Evolutionary conservation across 345 rosid species (phyloP).

Genomic region (Streptanthus diversifolius): DNA sequence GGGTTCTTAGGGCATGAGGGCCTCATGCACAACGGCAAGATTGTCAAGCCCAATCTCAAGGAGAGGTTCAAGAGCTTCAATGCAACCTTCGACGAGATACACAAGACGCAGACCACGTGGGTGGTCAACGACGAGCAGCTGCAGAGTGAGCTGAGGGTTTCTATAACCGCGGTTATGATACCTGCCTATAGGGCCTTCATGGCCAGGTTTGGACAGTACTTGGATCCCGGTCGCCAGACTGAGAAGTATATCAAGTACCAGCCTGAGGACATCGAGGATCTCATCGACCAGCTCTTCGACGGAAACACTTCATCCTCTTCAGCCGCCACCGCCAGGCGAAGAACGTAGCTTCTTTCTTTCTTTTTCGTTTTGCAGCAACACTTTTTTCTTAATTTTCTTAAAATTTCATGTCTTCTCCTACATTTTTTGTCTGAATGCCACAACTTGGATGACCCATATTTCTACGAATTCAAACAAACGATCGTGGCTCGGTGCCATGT

Average conservation of each 20-base stretch:
- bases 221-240: slow-evolving; percentile 76
- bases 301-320: slow-evolving; percentile 46
- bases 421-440: slow-evolving; percentile 29
- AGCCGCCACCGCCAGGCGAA: slow-evolving; percentile 40
- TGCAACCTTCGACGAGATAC: slow-evolving; percentile 81
- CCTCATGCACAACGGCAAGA: slow-evolving; percentile 62
- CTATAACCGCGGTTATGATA: slow-evolving; percentile 63
- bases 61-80: slow-evolving; percentile 89
- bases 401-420: slow-evolving; percentile 4
- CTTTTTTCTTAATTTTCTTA: neutral
- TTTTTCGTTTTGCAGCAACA: slow-evolving; percentile 20
- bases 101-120: slow-evolving; percentile 84
- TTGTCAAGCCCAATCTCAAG: slow-evolving; percentile 68
- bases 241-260: slow-evolving; percentile 88
- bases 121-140: slow-evolving; percentile 85
- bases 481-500: slow-evolving; percentile 32
- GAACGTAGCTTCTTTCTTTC: slow-evolving; percentile 35
- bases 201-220: slow-evolving; percentile 66
- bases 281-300: slow-evolving; percentile 73
- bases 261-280: slow-evolving; percentile 82
- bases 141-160: slow-evolving; percentile 90
- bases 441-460: slow-evolving; percentile 20
- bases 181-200: slow-evolving; percentile 83
- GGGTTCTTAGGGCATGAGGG: slow-evolving; percentile 72
- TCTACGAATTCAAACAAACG: slow-evolving; percentile 12